phyloP scores from a whole-genome alignment of 805 yeast genomes.

The Teunomyces stri region DNA sequence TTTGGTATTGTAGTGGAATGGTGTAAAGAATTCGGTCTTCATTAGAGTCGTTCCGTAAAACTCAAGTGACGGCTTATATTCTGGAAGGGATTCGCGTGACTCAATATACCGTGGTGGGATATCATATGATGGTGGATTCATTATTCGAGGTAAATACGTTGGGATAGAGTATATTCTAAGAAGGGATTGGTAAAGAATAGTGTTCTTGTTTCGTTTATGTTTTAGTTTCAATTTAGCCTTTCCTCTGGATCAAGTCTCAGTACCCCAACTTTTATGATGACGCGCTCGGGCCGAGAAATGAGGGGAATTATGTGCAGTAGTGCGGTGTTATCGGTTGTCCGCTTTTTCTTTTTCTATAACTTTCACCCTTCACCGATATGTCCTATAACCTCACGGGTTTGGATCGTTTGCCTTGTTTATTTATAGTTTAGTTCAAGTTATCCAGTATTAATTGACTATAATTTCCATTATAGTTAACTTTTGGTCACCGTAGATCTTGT shows the following conservation, averaged over 20 bases:
- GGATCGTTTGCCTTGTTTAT: not conserved
- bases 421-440: not conserved
- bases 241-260: not conserved
- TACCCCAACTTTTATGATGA: slow-evolving; percentile 2
- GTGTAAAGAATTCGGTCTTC: slow-evolving; percentile 37
- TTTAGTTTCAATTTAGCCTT: not conserved
- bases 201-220: not conserved
- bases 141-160: not conserved
- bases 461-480: not conserved
- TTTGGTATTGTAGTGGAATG: slow-evolving; percentile 29
- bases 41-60: slow-evolving; percentile 32
- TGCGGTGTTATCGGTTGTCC: not conserved
- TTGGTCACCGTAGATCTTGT: not conserved
- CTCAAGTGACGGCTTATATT: slow-evolving; percentile 30
- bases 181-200: not conserved
- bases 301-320: not conserved
- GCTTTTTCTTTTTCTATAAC: too few relatives aligned
- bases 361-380: not conserved
- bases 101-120: slow-evolving; percentile 20
- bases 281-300: not conserved
- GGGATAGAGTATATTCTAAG: not conserved
- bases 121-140: slow-evolving; percentile 2
- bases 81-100: slow-evolving; percentile 26
- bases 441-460: not conserved
- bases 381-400: not conserved